Evolutionary conservation across 805 yeast species (phyloP), one percentile per base, ranked within the genome.

Genomic region (Torulaspora indica): DNA sequence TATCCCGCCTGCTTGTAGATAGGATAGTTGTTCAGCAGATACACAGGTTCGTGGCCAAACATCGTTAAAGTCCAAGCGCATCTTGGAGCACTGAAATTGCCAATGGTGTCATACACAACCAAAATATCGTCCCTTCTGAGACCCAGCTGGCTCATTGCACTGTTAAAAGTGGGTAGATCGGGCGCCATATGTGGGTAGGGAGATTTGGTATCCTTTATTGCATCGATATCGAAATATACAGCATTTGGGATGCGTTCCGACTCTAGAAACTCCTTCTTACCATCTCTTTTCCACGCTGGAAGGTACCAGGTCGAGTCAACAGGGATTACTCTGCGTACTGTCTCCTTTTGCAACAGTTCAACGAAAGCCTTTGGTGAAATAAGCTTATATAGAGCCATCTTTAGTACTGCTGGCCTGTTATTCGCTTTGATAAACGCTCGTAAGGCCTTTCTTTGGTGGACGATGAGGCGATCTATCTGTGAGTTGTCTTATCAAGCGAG

Each of bases 111-210:
- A 63, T 93, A 93, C 9, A 93, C 78, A 8, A 93, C 82, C 31
- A 93, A 60, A 10, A 71, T 67, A 52, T 90, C 93, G 39, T 70
- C 66, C 20, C 67, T 67, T 3, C 57, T 51, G 23, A 86, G 58
- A 1, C 93, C 93, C 46, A 87, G 63, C 12, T 73, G 57, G 8
- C 75, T 65, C 54, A 81, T 70, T 1, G 76, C 73, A 4, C 56
- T 37, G 40, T 77, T 77, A 64, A 88, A 91, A 3, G 70, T 72
- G 1, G 66, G 68, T 22, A 69, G 60, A 5, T 73, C 64, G 1
- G 98, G 98, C 9, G 90, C 71, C 97, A 90, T 93, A 58, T 93
- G 98, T 1, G 98, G 97, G 57, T 76, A 90, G 13, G 75, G 69
- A 10, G 87, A 80, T 0, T 66, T 46, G 1, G 64, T 64, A 49